Evolutionary conservation across 495 filamentous ascomycete species (phyloP).

Genomic region (Cladorrhinum samala): DNA sequence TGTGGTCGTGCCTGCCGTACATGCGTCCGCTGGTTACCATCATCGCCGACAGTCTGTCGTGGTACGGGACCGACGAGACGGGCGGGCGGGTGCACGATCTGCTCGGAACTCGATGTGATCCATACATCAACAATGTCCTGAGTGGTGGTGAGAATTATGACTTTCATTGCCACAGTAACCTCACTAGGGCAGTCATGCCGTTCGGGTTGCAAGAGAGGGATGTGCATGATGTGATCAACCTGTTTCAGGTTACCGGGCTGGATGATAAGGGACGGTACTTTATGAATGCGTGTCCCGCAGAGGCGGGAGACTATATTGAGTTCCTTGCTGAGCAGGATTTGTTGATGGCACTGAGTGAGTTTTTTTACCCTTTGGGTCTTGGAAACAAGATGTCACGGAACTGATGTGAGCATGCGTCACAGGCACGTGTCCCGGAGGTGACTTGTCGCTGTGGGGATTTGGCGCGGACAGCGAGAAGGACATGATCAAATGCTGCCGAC

Average conservation of each 20-base stretch:
- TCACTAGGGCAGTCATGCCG: conserved; percentile 62
- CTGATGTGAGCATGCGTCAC: conserved; percentile 22
- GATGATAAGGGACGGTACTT: conserved; percentile 68
- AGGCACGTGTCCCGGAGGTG: conserved; percentile 51
- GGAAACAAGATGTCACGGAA: neutral
- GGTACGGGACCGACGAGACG: conserved; percentile 46
- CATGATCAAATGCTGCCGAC: conserved; percentile 70
- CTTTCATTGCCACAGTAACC: conserved; percentile 77
- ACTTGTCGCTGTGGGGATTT: conserved; percentile 72
- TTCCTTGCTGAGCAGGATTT: conserved; percentile 74
- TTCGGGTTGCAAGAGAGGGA: conserved; percentile 64
- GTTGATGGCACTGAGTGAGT: conserved; percentile 60
- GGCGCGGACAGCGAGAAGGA: conserved; percentile 54
- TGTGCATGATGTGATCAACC: conserved; percentile 75
- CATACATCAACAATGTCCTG: conserved; percentile 66
- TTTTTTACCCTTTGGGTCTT: neutral
- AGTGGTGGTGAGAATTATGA: conserved; percentile 59
- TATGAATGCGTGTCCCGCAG: conserved; percentile 67
- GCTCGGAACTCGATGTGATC: conserved; percentile 71
- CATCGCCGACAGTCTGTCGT: conserved; percentile 57
- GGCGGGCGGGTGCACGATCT: conserved; percentile 65
- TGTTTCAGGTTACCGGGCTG: conserved; percentile 75
- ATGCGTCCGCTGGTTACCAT: conserved; percentile 69
- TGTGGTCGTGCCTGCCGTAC: conserved; percentile 73
- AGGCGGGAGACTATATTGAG: conserved; percentile 60